Percentiles rank a stretch among this genome's conserved stretches.
Evolutionary conservation across 495 filamentous ascomycete genomes (phyloP).

Genomic region (Penicillium turbatum): DNA sequence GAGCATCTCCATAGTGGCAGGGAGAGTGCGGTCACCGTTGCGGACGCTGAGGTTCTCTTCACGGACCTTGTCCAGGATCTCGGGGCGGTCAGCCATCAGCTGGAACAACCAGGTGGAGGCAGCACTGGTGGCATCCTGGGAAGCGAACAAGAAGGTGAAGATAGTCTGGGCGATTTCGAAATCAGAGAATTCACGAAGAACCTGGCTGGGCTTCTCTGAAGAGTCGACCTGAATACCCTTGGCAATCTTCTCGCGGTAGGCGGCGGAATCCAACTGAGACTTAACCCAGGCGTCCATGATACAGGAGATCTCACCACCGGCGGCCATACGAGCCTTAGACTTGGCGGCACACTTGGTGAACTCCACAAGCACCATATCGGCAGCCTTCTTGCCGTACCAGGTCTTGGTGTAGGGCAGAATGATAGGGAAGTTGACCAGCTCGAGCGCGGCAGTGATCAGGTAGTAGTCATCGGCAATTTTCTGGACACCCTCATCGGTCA

Average conservation of each 20-base stretch:
- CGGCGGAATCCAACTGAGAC: constrained; percentile 75
- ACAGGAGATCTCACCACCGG: constrained; percentile 80
- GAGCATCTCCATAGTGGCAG: constrained; percentile 74
- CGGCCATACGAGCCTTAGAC: constrained; percentile 86
- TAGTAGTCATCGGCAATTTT: constrained; percentile 98
- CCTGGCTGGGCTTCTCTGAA: constrained; percentile 71
- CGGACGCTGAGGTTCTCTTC: constrained; percentile 83
- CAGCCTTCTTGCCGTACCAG: constrained; percentile 96
- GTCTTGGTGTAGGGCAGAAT: constrained; percentile 94
- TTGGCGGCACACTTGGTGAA: constrained; percentile 91
- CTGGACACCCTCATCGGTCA: constrained; percentile 81
- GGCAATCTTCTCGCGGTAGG: constrained; percentile 68
- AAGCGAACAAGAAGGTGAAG: constrained; percentile 97
- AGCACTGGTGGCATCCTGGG: constrained; percentile 92
- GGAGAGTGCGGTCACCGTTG: constrained; percentile 68
- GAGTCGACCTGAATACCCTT: constrained; percentile 62
- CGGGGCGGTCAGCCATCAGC: constrained; percentile 87
- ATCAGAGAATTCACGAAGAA: constrained; percentile 84
- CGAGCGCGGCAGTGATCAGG: constrained; percentile 89
- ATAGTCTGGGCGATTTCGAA: constrained; percentile 92
- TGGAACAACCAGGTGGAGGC: constrained; percentile 96
- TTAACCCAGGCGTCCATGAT: constrained; percentile 95
- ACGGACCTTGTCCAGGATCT: constrained; percentile 82
- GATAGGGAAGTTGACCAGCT: constrained; percentile 97
- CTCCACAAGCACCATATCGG: constrained; percentile 85